Conservation (phyloP, 108 stramenopile genomes). For the Skeletonema menzelii region DNA sequence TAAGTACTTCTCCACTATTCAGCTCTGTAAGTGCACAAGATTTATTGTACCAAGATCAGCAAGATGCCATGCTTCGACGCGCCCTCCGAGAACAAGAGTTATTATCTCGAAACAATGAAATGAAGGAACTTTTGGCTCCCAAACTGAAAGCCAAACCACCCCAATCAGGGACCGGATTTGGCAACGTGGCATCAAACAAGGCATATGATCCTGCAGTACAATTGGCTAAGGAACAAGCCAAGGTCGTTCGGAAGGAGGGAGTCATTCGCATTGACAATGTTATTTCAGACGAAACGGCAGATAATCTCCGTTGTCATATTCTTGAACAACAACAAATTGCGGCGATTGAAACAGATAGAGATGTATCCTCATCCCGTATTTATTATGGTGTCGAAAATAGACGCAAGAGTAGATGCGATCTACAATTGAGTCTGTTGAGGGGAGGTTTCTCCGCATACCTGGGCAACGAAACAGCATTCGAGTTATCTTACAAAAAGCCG, state of each 20-base stretch:
- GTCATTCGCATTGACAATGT: conserved; percentile 42
- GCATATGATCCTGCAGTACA: conserved; percentile 5
- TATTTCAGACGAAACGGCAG: conserved; percentile 17
- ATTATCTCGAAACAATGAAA: conserved; percentile 5
- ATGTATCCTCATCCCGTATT: background rate
- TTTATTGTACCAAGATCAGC: conserved; percentile 59
- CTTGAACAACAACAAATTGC: conserved; percentile 39
- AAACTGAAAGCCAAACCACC: conserved; percentile 22
- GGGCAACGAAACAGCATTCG: background rate
- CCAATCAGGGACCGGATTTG: conserved; percentile 52
- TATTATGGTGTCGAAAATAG: conserved; percentile 57
- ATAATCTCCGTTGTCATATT: conserved; percentile 33
- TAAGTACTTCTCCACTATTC: background rate
- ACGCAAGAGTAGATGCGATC: conserved; percentile 47
- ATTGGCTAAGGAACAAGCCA: conserved; percentile 39
- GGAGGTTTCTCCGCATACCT: conserved; percentile 14
- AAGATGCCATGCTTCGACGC: conserved; percentile 46
- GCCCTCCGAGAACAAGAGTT: conserved; percentile 41
- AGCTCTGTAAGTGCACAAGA: conserved; percentile 16
- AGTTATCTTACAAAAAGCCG: background rate
- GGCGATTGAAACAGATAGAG: conserved; percentile 13
- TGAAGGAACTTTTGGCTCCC: conserved; percentile 26
- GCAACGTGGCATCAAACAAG: conserved; percentile 12
- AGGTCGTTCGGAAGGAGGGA: conserved; percentile 45
- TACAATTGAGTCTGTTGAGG: conserved; percentile 45